Conservation (phyloP, 768 basidiomycete species). For the Rhodosporidiobolus odoratus region DNA sequence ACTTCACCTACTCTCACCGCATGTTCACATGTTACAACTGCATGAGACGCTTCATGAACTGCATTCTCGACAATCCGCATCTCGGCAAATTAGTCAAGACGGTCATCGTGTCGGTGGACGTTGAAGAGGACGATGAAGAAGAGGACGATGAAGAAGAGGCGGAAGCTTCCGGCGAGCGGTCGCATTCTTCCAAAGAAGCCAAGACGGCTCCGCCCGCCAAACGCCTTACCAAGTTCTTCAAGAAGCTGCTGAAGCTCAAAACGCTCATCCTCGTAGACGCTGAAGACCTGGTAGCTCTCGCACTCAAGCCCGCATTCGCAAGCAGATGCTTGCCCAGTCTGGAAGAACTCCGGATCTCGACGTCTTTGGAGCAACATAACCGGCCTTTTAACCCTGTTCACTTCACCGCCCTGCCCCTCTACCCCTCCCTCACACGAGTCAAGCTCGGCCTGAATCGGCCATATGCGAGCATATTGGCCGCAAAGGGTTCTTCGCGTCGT, state of each 20-base stretch:
- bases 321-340: background rate
- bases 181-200: too few relatives aligned
- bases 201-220: background rate
- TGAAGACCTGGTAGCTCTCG: background rate
- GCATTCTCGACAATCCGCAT: background rate
- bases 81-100: background rate
- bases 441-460: too few relatives aligned
- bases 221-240: background rate
- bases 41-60: background rate
- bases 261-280: background rate
- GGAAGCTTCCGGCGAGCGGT: too few relatives aligned
- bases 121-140: background rate
- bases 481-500: too few relatives aligned
- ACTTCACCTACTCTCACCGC: background rate
- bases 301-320: background rate
- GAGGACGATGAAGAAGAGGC: background rate
- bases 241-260: background rate
- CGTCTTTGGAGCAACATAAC: background rate
- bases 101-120: background rate
- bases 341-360: background rate
- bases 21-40: background rate
- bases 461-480: too few relatives aligned
- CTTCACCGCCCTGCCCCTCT: background rate
- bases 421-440: too few relatives aligned
- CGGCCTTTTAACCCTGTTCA: background rate